A percentile compares a stretch with the other conserved stretches of the same genome.
These are phyloP conservation scores for Pyrus betulifolia DNA, from an alignment of 306 rosid genomes.

Conservation along the genomic window DNA sequence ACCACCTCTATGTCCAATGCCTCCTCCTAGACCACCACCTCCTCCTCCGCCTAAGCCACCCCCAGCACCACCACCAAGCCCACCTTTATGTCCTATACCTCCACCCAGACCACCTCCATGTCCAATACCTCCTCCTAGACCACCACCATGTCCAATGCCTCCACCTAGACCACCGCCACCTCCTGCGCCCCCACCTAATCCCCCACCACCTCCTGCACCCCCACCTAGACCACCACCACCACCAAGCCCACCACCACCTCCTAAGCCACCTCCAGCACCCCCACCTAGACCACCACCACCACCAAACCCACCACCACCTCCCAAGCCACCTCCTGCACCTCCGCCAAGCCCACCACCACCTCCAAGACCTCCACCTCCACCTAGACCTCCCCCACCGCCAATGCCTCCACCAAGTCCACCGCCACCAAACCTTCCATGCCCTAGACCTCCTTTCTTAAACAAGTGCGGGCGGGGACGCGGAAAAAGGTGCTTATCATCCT, in stretches of 20 bases:
- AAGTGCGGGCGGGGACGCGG: conserved; percentile 19
- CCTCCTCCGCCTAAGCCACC: conserved; percentile 29
- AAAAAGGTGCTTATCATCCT: conserved; percentile 25
- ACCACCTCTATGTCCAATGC: too few relatives aligned
- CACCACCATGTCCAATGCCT: too few relatives aligned
- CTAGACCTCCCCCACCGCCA: conserved; percentile 4
- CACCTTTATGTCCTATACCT: too few relatives aligned
- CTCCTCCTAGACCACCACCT: conserved; percentile 6
- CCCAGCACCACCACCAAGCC: background rate
- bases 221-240: conserved; percentile 14
- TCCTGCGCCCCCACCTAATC: conserved; percentile 15
- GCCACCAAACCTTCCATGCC: conserved; percentile 15
- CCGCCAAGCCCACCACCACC: conserved; percentile 27
- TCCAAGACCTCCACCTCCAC: conserved; percentile 10
- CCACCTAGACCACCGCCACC: background rate
- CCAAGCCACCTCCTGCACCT: conserved; percentile 27
- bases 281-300: conserved; percentile 8
- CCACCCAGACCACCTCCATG: too few relatives aligned
- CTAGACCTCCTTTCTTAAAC: conserved; percentile 17
- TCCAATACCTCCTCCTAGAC: too few relatives aligned
- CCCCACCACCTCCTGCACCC: background rate
- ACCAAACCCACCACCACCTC: background rate
- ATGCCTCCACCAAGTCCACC: conserved; percentile 22
- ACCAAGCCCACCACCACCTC: background rate
- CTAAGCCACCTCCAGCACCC: conserved; percentile 13